A percentile compares a stretch with the other conserved stretches of the same genome.
Conservation (phyloP, 495 filamentous ascomycete genomes). For the Neurospora sp. region DNA sequence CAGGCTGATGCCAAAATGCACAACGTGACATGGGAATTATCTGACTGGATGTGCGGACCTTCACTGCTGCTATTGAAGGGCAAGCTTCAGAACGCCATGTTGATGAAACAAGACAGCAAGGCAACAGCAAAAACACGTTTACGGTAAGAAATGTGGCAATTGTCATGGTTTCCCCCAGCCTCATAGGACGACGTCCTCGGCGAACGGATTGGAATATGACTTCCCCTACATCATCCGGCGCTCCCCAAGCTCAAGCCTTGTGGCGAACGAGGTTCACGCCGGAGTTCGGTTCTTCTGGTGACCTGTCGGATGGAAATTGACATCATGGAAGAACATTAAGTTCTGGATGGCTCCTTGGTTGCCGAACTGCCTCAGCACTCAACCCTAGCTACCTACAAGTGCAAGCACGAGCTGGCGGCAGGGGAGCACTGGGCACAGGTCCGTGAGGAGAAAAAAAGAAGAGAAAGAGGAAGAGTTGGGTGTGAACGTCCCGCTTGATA, state of each 20-base stretch:
- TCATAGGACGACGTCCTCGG: conserved; percentile 76
- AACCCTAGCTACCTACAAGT: conserved; percentile 48
- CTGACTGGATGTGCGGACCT: not conserved
- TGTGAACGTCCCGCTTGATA: conserved; percentile 6
- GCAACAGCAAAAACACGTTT: not conserved
- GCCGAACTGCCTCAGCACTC: conserved; percentile 76
- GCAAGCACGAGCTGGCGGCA: conserved; percentile 21
- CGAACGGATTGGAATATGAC: conserved; percentile 81
- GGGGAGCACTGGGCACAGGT: conserved; percentile 80
- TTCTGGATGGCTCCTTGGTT: conserved; percentile 62
- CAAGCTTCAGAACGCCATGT: not conserved
- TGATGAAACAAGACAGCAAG: not conserved
- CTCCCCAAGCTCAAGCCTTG: conserved; percentile 41
- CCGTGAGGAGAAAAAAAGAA: conserved; percentile 45
- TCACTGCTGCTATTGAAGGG: not conserved
- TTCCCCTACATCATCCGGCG: conserved; percentile 45
- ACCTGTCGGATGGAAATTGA: conserved; percentile 92
- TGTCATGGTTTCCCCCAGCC: conserved; percentile 80
- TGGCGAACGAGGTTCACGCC: conserved; percentile 55
- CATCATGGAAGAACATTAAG: conserved; percentile 46
- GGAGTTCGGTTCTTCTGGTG: conserved; percentile 56
- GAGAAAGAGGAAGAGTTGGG: conserved; percentile 26
- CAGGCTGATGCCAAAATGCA: not conserved
- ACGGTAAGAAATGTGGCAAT: conserved; percentile 47
- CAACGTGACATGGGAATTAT: not conserved